phyloP scores from a whole-genome alignment of 169 alveolate species.

The Perkinsus marinus region DNA sequence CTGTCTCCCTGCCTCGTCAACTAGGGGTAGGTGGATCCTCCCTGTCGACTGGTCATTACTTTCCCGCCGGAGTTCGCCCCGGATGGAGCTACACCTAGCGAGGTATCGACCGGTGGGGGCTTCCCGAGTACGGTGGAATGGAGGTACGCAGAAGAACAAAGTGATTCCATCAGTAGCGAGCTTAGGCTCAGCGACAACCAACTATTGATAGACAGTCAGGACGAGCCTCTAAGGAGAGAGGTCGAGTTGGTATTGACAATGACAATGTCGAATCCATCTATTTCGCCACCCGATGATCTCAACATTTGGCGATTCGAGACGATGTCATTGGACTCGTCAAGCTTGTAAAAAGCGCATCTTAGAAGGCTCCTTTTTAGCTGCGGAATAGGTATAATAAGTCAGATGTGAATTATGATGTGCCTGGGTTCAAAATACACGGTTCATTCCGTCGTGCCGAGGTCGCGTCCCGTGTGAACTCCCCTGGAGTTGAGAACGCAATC shows the following conservation, averaged over 20 bases:
- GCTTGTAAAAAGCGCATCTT: neutral
- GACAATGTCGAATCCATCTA: neutral
- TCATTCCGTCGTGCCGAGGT: neutral
- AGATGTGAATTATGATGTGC: neutral
- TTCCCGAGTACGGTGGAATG: neutral
- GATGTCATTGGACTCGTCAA: neutral
- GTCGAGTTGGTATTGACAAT: neutral
- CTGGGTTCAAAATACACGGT: neutral
- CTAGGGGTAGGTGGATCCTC: neutral
- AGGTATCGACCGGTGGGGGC: neutral
- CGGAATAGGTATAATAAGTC: neutral
- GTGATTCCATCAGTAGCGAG: neutral
- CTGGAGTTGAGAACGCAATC: neutral
- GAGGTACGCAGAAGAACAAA: neutral
- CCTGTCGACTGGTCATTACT: neutral
- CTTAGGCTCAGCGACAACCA: neutral
- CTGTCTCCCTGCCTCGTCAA: neutral
- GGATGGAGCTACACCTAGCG: neutral
- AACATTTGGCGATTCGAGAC: constrained; percentile 5
- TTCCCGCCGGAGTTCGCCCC: neutral
- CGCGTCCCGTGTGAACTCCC: neutral
- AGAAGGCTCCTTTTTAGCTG: neutral
- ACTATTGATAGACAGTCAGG: neutral
- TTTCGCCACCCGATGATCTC: neutral
- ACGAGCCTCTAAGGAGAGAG: neutral